These are phyloP conservation scores for Aspergillus hortae DNA, from an alignment of 2,329 filamentous ascomycete genomes.

Conservation along the genomic window DNA sequence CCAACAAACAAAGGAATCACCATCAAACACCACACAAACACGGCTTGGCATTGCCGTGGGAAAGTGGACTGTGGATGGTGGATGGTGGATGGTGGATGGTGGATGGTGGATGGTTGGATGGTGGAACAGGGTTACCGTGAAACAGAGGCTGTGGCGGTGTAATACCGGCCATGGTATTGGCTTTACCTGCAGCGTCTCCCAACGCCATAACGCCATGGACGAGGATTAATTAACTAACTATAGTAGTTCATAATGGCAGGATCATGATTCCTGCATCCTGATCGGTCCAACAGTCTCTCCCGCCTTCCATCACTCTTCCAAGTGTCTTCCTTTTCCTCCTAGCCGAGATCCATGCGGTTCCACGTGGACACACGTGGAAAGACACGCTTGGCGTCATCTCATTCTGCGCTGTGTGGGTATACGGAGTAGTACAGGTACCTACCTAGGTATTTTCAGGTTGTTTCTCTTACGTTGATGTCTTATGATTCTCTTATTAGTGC, in stretches of 20 bases:
- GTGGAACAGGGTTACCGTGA: no score
- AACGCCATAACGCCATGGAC: background rate
- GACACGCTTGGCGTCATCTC: conserved; percentile 8
- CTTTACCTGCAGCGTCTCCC: no score
- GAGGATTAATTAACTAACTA: background rate
- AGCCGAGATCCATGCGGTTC: conserved; percentile 28
- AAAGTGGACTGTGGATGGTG: no score
- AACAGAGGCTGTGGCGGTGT: background rate
- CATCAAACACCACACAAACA: background rate
- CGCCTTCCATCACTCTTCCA: conserved; percentile 25
- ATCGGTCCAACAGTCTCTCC: conserved; percentile 1
- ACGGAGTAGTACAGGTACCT: no score
- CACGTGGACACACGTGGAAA: conserved; percentile 36
- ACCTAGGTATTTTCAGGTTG: no score
- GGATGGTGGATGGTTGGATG: no score
- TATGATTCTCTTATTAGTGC: no score
- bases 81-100: no score
- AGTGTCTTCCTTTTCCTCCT: conserved; percentile 19
- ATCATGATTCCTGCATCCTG: conserved; percentile 5
- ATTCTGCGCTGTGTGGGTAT: background rate
- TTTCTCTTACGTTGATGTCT: no score
- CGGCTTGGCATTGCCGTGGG: no score
- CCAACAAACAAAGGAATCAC: background rate
- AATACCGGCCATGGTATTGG: no score
- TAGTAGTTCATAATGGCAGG: background rate